Evolutionary conservation across 1,284 basidiomycete species (phyloP).

Genomic region (Tremellales sp.): DNA sequence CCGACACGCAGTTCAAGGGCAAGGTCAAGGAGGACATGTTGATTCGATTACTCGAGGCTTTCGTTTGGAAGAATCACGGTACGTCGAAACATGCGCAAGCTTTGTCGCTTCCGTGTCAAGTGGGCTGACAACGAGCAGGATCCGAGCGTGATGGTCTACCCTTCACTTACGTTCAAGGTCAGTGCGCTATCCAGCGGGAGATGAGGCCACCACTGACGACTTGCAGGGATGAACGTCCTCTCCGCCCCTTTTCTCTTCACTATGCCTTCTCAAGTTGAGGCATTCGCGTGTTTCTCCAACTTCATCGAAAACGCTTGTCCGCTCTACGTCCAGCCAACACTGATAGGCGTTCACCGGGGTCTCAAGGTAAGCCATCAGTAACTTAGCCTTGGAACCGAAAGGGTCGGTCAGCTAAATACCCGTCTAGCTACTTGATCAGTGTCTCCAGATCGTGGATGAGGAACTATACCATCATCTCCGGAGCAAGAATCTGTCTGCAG

Average conservation of each 20-base stretch:
- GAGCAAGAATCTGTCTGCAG: slow-evolving; percentile 91
- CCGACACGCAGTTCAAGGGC: slow-evolving; percentile 90
- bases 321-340: slow-evolving; percentile 88
- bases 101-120: not conserved
- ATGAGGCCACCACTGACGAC: not conserved
- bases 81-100: slow-evolving; percentile 8
- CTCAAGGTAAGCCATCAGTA: slow-evolving; percentile 66
- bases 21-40: slow-evolving; percentile 94
- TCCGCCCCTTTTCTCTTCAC: slow-evolving; percentile 95
- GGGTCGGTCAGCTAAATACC: slow-evolving; percentile 1
- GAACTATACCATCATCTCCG: slow-evolving; percentile 76
- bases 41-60: slow-evolving; percentile 89
- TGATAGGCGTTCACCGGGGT: slow-evolving; percentile 90
- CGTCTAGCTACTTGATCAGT: slow-evolving; percentile 77
- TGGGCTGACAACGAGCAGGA: slow-evolving; percentile 11
- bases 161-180: slow-evolving; percentile 87
- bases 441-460: slow-evolving; percentile 82
- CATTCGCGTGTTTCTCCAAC: slow-evolving; percentile 89
- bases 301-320: slow-evolving; percentile 94
- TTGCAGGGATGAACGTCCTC: slow-evolving; percentile 84
- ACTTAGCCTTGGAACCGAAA: not conserved
- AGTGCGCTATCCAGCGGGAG: not conserved
- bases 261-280: slow-evolving; percentile 92
- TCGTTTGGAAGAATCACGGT: slow-evolving; percentile 92
- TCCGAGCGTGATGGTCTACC: slow-evolving; percentile 54